Evolutionary conservation across 352 stramenopile species (phyloP), one percentile per base, ranked within the genome.

Genomic region (Globisporangium okanoganense): DNA sequence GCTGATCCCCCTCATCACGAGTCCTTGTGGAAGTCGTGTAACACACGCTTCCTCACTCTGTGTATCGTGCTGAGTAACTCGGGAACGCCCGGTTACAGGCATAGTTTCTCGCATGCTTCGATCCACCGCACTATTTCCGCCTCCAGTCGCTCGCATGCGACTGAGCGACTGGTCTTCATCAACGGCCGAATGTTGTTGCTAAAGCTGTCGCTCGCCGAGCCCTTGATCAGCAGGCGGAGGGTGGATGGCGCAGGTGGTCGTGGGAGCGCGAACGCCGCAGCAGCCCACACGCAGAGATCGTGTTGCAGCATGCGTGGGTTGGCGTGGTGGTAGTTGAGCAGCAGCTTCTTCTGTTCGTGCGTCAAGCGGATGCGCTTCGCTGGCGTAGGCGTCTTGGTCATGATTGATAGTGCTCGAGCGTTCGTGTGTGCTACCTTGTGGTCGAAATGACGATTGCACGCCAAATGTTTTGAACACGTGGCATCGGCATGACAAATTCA

Each of bases 371-470:
- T 27, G 41, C 41, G 41, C 41, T 48, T 48, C 4, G 41, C 41
- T 48, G 41, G 41, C 41, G 41, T 48, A 3, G 41, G 41, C 41
- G 41, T 48, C 41, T 48, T 48, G 41, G 41, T 48, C 41, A 48
- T 48, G 41, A 48, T 48, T 48, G 41, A 48, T 27, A 48, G 41
- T 48, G 41, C 41, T 48, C 41, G 41, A 48, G 41, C 41, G 41
- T 48, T 48, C 41, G n/a, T 48, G 41, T n/a, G n/a, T n/a, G n/a
- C n/a, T n/a, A n/a, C n/a, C n/a, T n/a, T n/a, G n/a, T n/a, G n/a
- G n/a, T n/a, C n/a, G n/a, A n/a, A n/a, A n/a, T n/a, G n/a, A n/a
- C n/a, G n/a, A n/a, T n/a, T n/a, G n/a, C n/a, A n/a, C n/a, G n/a
- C n/a, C n/a, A n/a, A n/a, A n/a, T n/a, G n/a, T n/a, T n/a, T n/a